A percentile compares a stretch with the other conserved stretches of the same genome.
Evolutionary conservation across 75 land plant species (phyloP).

Genomic region (Picea glauca): DNA sequence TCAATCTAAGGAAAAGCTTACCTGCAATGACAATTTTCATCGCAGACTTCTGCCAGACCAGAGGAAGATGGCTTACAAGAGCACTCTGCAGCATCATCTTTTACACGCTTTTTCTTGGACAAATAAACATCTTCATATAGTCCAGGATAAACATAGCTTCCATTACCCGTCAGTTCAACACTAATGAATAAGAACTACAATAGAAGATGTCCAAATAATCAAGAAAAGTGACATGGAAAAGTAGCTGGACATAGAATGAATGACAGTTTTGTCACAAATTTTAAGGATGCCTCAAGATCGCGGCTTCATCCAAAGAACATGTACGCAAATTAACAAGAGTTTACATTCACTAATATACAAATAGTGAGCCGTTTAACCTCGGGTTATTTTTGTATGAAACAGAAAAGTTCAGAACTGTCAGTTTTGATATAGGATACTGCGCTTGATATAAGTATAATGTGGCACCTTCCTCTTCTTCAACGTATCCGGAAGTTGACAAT

Average conservation of each 20-base stretch:
- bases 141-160: conserved; percentile 15
- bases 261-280: neutral
- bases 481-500: conserved; percentile 62
- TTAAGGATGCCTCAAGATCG: neutral
- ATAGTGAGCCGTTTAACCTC: too few species aligned
- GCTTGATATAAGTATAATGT: conserved; percentile 52
- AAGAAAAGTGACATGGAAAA: too few species aligned
- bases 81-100: conserved; percentile 88
- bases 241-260: neutral
- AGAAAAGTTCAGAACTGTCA: neutral
- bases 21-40: conserved; percentile 87
- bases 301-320: neutral
- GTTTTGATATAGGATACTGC: conserved; percentile 61
- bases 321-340: neutral
- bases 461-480: conserved; percentile 39
- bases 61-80: conserved; percentile 41
- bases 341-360: too few species aligned
- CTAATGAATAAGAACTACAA: too few species aligned
- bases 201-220: too few species aligned
- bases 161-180: too few species aligned
- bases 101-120: conserved; percentile 52
- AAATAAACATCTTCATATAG: conserved; percentile 67
- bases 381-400: neutral
- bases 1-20: conserved; percentile 16
- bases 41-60: conserved; percentile 44